A percentile compares a stretch with the other conserved stretches of the same genome.
Evolutionary conservation across 2,329 filamentous ascomycete genomes (phyloP).

Genomic region (Chalaropsis thielavioides): DNA sequence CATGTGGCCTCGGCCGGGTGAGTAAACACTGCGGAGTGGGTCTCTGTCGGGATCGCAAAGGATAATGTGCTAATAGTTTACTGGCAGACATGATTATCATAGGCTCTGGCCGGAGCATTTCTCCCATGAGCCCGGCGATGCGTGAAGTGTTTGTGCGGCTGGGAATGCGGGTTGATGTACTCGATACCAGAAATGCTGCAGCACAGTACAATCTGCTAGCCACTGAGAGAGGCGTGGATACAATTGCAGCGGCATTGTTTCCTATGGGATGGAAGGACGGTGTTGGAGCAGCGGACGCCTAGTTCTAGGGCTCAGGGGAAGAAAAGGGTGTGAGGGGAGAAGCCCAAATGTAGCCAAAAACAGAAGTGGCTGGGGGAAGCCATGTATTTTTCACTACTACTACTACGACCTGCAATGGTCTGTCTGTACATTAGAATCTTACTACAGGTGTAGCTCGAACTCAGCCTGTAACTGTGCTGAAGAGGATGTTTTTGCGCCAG

Average conservation of each 20-base stretch:
- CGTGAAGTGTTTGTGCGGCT: slow-evolving; percentile 57
- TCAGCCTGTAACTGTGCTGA: neutral
- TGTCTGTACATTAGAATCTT: neutral
- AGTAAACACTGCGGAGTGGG: slow-evolving; percentile 22
- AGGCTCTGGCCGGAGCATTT: slow-evolving; percentile 64
- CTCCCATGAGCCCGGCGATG: slow-evolving; percentile 62
- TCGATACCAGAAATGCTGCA: slow-evolving; percentile 86
- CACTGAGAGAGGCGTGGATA: slow-evolving; percentile 76
- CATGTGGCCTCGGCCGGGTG: slow-evolving; percentile 81
- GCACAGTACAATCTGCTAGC: slow-evolving; percentile 89
- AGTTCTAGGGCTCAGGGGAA: no score
- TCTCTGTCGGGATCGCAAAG: neutral
- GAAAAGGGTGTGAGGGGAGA: no score
- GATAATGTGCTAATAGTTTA: neutral
- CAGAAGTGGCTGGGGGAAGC: no score
- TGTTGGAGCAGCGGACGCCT: slow-evolving; percentile 26
- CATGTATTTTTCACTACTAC: neutral
- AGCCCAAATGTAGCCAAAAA: no score
- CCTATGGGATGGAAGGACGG: slow-evolving; percentile 69
- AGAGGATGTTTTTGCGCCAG: neutral
- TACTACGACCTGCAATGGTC: neutral
- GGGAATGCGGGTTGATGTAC: slow-evolving; percentile 73
- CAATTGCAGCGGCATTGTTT: slow-evolving; percentile 77
- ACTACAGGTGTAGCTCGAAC: neutral
- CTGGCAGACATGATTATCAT: slow-evolving; percentile 66